These are phyloP conservation scores for Quercus robur DNA, from an alignment of 306 rosid genomes.

Conservation along the genomic window DNA sequence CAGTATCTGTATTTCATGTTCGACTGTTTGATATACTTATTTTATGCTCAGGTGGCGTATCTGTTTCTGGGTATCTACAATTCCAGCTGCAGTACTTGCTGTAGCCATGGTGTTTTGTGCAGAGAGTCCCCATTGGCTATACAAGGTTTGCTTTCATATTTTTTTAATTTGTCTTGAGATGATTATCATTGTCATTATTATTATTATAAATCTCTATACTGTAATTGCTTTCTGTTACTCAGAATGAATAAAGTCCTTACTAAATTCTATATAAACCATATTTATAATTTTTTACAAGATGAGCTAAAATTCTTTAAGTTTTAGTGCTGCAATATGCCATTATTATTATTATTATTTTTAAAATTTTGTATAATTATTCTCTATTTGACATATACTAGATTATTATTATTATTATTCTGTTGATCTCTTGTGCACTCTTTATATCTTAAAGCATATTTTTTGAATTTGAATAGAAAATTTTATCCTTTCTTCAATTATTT, in stretches of 20 bases:
- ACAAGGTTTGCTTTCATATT: conserved; percentile 52
- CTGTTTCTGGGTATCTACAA: conserved; percentile 81
- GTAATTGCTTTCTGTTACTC: neutral
- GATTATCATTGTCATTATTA: neutral
- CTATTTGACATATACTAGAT: neutral
- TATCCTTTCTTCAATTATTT: neutral
- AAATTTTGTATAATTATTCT: neutral
- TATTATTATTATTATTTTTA: neutral
- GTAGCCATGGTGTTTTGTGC: conserved; percentile 78
- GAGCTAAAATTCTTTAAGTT: neutral
- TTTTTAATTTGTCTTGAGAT: conserved; percentile 13
- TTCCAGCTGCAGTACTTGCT: conserved; percentile 80
- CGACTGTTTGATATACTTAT: conserved; percentile 20
- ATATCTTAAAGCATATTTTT: neutral
- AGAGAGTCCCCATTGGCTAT: conserved; percentile 93
- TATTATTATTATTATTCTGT: neutral
- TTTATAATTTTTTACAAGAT: neutral
- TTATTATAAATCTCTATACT: conserved; percentile 3
- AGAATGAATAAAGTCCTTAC: neutral
- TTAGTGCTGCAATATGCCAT: neutral
- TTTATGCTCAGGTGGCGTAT: conserved; percentile 88
- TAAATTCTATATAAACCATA: neutral
- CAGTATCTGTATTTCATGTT: conserved; percentile 6
- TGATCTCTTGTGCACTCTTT: neutral
- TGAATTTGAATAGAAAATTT: neutral